phyloP scores from a whole-genome alignment of 768 basidiomycete genomes.

The Lentinula sp. region DNA sequence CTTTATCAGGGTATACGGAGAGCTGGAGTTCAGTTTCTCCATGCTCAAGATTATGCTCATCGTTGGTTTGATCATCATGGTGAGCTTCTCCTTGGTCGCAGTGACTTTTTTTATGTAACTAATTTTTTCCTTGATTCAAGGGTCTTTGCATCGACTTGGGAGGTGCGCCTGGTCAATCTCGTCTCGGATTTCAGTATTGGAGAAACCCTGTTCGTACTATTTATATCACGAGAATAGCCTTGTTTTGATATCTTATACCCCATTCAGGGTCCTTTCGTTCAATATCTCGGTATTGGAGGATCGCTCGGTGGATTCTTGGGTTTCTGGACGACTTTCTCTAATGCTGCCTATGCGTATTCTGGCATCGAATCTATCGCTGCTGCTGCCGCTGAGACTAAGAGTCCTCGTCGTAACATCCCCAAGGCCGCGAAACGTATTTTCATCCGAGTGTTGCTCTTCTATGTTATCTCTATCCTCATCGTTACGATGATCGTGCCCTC shows the following conservation, averaged over 20 bases:
- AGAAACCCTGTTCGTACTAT: conserved; percentile 6
- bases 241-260: not conserved
- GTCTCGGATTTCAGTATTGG: conserved; percentile 47
- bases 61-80: conserved; percentile 26
- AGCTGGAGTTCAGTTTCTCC: conserved; percentile 53
- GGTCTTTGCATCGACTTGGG: conserved; percentile 48
- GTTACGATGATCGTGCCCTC: conserved; percentile 66
- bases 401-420: conserved; percentile 61
- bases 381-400: conserved; percentile 50
- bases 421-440: conserved; percentile 57
- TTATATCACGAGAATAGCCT: not conserved
- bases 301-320: conserved; percentile 43
- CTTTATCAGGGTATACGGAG: conserved; percentile 43
- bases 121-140: conserved; percentile 1
- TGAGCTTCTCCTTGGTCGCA: conserved; percentile 9
- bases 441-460: conserved; percentile 28
- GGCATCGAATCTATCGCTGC: conserved; percentile 46
- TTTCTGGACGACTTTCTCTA: conserved; percentile 20
- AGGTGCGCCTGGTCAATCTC: conserved; percentile 38
- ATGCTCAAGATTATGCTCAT: conserved; percentile 40
- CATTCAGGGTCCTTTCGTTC: conserved; percentile 3
- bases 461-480: conserved; percentile 52
- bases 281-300: conserved; percentile 6
- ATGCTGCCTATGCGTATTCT: conserved; percentile 55
- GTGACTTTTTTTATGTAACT: not conserved